Conservation (phyloP, 192 early-diverging fungal species). For the Anaeromyces robustus region DNA sequence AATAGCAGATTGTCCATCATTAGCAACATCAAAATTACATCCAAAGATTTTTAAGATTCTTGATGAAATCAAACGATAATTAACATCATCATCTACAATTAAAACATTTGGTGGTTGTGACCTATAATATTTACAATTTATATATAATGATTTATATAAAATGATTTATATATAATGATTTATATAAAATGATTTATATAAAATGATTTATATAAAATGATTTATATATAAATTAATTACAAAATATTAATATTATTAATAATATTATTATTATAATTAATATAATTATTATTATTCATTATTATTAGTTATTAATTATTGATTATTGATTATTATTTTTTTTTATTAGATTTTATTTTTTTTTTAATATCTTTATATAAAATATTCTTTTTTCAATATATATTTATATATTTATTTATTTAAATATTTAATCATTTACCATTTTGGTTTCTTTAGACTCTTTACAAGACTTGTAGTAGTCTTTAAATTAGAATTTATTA, state of each 20-base stretch:
- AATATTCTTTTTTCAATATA: too few species aligned
- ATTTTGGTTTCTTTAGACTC: neutral
- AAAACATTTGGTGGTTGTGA: slow-evolving; percentile 38
- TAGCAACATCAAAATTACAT: slow-evolving; percentile 48
- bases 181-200: too few species aligned
- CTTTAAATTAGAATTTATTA: neutral
- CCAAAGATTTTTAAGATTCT: slow-evolving; percentile 47
- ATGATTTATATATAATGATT: too few species aligned
- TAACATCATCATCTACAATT: slow-evolving; percentile 54
- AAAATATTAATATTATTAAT: neutral
- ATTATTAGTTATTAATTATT: too few species aligned
- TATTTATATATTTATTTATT: too few species aligned
- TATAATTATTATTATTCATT: too few species aligned
- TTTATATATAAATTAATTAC: neutral
- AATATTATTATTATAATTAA: neutral
- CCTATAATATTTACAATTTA: too few species aligned
- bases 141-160: slow-evolving; percentile 5
- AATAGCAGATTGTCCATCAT: slow-evolving; percentile 51
- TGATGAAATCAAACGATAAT: slow-evolving; percentile 28
- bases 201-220: too few species aligned
- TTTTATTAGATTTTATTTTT: too few species aligned
- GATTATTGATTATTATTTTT: too few species aligned
- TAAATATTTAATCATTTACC: too few species aligned
- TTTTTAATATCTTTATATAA: too few species aligned
- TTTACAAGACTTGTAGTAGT: neutral